These are phyloP conservation scores for Chenopodium suecicum DNA, from an alignment of 148 eudicot species.

Conservation along the genomic window DNA sequence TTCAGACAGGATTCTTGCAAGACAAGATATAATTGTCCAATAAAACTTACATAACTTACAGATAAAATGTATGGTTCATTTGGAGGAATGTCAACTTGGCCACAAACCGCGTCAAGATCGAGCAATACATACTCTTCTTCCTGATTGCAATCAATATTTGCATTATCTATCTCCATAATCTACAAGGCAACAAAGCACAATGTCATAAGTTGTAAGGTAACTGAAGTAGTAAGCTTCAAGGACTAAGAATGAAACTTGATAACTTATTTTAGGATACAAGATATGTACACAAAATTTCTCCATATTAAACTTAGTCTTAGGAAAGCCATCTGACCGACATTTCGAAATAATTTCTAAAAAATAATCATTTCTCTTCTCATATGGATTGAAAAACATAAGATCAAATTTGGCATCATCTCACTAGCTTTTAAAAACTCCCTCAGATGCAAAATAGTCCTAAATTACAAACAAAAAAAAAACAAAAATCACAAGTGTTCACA, in stretches of 20 bases:
- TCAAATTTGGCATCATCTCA: not conserved
- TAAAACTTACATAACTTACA: slow-evolving; percentile 30
- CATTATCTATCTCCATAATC: slow-evolving; percentile 28
- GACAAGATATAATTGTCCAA: too few species aligned
- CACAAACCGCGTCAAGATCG: slow-evolving; percentile 55
- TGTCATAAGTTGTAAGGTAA: not conserved
- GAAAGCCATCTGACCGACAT: not conserved
- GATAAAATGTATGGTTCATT: slow-evolving; percentile 78
- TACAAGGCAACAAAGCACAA: not conserved
- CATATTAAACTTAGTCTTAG: not conserved
- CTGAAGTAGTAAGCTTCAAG: too few species aligned
- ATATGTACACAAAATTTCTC: too few species aligned
- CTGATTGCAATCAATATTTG: slow-evolving; percentile 26
- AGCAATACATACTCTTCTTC: slow-evolving; percentile 67
- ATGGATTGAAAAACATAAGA: too few species aligned
- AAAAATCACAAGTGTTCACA: not conserved
- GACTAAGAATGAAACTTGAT: too few species aligned
- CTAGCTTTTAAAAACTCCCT: not conserved
- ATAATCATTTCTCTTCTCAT: not conserved
- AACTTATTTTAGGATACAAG: too few species aligned
- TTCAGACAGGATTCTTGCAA: not conserved
- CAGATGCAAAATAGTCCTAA: too few species aligned
- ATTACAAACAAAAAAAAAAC: too few species aligned
- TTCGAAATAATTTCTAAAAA: too few species aligned
- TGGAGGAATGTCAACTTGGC: slow-evolving; percentile 52